Conservation (phyloP, 345 rosid genomes). For the Rubroshorea leprosula region DNA sequence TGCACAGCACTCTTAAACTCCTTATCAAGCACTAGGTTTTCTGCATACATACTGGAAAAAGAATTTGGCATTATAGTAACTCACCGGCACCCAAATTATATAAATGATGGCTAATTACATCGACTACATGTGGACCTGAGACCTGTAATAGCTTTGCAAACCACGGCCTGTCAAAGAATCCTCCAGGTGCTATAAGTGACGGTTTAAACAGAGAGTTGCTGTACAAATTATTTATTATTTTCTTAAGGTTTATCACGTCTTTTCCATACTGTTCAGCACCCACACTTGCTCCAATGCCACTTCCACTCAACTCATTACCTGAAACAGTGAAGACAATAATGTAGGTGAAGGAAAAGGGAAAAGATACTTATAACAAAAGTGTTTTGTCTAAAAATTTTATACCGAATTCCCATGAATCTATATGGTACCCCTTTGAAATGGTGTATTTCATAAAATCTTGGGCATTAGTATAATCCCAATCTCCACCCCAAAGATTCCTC, state of each 20-base stretch:
- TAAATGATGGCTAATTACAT: slow-evolving; percentile 78
- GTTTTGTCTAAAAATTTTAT: slow-evolving; percentile 11
- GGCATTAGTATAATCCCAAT: slow-evolving; percentile 78
- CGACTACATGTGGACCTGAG: slow-evolving; percentile 59
- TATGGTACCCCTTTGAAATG: slow-evolving; percentile 57
- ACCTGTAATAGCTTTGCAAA: slow-evolving; percentile 62
- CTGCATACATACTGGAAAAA: background rate
- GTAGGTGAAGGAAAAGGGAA: slow-evolving; percentile 7
- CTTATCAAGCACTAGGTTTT: background rate
- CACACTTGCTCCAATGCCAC: slow-evolving; percentile 75
- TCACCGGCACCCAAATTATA: slow-evolving; percentile 93
- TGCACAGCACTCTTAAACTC: no score
- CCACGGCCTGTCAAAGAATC: slow-evolving; percentile 75
- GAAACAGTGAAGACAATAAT: slow-evolving; percentile 12
- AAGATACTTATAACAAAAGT: slow-evolving; percentile 5
- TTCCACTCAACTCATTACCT: slow-evolving; percentile 95
- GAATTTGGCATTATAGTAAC: slow-evolving; percentile 2
- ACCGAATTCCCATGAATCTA: slow-evolving; percentile 99
- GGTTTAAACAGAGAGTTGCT: slow-evolving; percentile 52
- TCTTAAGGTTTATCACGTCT: slow-evolving; percentile 58
- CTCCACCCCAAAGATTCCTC: slow-evolving; percentile 65
- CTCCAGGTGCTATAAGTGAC: slow-evolving; percentile 79
- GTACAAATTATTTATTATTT: slow-evolving; percentile 51
- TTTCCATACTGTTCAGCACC: slow-evolving; percentile 69
- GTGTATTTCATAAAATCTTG: slow-evolving; percentile 73